phyloP scores from a whole-genome alignment of 2,329 filamentous ascomycete genomes.

The Camptophora hylomeconis region DNA sequence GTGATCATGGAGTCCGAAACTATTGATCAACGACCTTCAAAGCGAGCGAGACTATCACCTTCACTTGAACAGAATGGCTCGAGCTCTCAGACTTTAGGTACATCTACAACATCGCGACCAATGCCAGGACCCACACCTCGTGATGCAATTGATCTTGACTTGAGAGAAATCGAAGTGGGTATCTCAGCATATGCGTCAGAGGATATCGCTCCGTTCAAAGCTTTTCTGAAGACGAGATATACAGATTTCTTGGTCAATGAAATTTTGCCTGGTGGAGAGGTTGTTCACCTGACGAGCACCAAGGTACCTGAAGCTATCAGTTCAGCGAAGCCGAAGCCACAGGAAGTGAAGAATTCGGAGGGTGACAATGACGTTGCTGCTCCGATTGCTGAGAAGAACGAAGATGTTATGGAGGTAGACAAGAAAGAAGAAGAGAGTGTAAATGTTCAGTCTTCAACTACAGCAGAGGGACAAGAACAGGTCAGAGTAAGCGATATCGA shows the following conservation, averaged over 20 bases:
- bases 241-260: constrained; percentile 91
- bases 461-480: constrained; percentile 7
- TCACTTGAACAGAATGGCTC: no score
- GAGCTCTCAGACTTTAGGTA: no score
- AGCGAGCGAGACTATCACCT: no score
- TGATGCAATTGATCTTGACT: constrained; percentile 20
- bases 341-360: constrained; percentile 1
- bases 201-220: constrained; percentile 46
- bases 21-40: no score
- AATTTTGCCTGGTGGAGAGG: constrained; percentile 60
- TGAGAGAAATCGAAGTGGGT: constrained; percentile 38
- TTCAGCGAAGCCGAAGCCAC: constrained; percentile 12
- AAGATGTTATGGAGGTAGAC: constrained; percentile 3
- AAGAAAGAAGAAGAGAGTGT: neutral
- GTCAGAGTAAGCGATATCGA: constrained; percentile 2
- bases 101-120: no score
- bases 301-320: constrained; percentile 22
- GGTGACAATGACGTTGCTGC: constrained; percentile 2
- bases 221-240: constrained; percentile 62
- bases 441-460: neutral
- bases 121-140: no score
- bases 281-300: constrained; percentile 52
- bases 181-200: constrained; percentile 52
- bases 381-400: constrained; percentile 1
- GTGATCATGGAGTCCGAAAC: no score